Base-by-base conservation (phyloP, 495 filamentous ascomycete species). In the Aspergillus panamensis region DNA sequence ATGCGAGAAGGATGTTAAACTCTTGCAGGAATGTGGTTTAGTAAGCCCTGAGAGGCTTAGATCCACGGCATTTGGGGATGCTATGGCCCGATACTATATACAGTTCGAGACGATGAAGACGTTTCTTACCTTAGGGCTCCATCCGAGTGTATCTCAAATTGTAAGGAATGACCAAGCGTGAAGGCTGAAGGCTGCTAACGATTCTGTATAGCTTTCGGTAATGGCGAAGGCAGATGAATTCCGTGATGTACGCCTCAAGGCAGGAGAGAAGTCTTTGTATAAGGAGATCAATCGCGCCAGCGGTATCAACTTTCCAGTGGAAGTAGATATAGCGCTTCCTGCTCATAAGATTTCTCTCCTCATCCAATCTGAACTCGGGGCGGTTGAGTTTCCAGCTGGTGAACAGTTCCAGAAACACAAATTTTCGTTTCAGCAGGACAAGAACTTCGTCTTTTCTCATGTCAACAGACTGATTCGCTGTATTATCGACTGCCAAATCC, bases 71-170 rank as follows among this genome's bases (percentile, higher is more conserved):
- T 91, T 88, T 64, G 94, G 94, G 1, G 80, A 90, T 54, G 88
- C 90, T 1, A 98, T 98, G 94, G 90, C 94, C 37, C 86, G 85
- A 51, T 97, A 96, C 67, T 96, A 92, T 74, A 76, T 98, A 3
- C 84, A 85, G n/a, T 96, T 95, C 62, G 80, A 88, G 43, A 96
- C 92, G 0, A 97, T 97, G 92, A 88, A 86, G 63, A 70, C 77
- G 2, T 68, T 97, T 3, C 68, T 96, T 20, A 74, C 74, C 2
- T 73, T 98, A 52, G 79, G 82, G 21, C 67, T 72, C 7, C 81
- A 81, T 17, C 81, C 85, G 1, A 80, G 79, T 6, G 74, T 91
- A 20, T 84, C 85, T 32, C 79, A 90, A 30, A 87, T 95, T 66
- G 90, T 94, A 73, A 74, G 87, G 72, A 16, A 25, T 10, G 6